Evolutionary conservation across 2,329 filamentous ascomycete species (phyloP).

Genomic region (Rutstroemia sp.): DNA sequence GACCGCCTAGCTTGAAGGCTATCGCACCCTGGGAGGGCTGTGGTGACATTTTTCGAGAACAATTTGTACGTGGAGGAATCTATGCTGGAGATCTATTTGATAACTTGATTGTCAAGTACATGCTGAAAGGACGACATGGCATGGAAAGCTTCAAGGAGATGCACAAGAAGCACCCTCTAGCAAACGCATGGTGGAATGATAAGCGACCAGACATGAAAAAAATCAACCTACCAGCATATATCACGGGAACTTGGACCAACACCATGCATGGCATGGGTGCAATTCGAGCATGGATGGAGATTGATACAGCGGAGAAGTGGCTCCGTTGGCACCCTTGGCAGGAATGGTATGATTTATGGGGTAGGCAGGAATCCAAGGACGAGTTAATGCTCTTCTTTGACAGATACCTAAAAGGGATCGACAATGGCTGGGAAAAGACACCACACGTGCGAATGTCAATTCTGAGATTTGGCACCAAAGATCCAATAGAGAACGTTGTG

Average conservation of each 20-base stretch:
- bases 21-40: slow-evolving; percentile 18
- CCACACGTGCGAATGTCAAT: slow-evolving; percentile 36
- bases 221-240: slow-evolving; percentile 14
- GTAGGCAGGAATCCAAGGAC: slow-evolving; percentile 25
- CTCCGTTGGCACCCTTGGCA: slow-evolving; percentile 26
- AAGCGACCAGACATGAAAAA: slow-evolving; percentile 8
- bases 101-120: not conserved
- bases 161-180: slow-evolving; percentile 5
- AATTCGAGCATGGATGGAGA: slow-evolving; percentile 1
- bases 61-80: slow-evolving; percentile 11
- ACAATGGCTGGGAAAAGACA: slow-evolving; percentile 41
- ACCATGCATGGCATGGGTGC: slow-evolving; percentile 4
- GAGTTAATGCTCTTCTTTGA: slow-evolving; percentile 40
- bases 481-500: slow-evolving; percentile 13
- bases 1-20: slow-evolving; percentile 12
- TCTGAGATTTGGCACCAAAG: slow-evolving; percentile 15
- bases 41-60: slow-evolving; percentile 14
- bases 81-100: slow-evolving; percentile 2
- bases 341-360: slow-evolving; percentile 40
- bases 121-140: not conserved
- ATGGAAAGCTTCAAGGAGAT: slow-evolving; percentile 11
- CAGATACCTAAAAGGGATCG: slow-evolving; percentile 34
- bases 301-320: slow-evolving; percentile 7
- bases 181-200: slow-evolving; percentile 14
- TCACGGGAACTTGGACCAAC: slow-evolving; percentile 8